Evolutionary conservation across 495 filamentous ascomycete genomes (phyloP).

Genomic region (Hyaloscypha bicolor): DNA sequence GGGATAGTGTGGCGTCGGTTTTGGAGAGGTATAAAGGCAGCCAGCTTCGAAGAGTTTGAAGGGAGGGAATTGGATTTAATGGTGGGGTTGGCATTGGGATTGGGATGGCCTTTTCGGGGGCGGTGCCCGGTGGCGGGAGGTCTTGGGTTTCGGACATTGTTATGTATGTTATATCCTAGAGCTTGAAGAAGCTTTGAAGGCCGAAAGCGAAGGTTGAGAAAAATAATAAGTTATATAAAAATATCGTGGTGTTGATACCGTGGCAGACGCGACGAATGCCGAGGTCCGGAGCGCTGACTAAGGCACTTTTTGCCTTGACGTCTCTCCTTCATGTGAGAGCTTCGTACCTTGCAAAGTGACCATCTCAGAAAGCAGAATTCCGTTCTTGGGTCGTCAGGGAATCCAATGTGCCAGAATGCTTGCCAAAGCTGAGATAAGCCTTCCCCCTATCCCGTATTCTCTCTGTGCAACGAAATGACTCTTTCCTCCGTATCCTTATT

Average conservation of each 20-base stretch:
- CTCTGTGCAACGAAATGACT: no score
- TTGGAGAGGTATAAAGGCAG: conserved; percentile 37
- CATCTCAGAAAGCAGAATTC: no score
- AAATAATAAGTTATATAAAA: not conserved
- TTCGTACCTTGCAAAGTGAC: not conserved
- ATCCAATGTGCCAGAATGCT: no score
- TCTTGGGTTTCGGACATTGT: conserved; percentile 28
- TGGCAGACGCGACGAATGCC: not conserved
- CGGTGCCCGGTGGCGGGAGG: conserved; percentile 20
- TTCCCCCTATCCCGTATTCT: no score
- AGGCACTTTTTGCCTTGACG: not conserved
- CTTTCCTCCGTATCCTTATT: no score
- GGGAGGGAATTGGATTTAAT: conserved; percentile 14
- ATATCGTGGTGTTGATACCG: not conserved
- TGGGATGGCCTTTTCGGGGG: conserved; percentile 28
- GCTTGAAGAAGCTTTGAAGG: not conserved
- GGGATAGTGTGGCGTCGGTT: conserved; percentile 50
- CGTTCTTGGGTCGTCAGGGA: no score
- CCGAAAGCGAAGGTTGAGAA: not conserved
- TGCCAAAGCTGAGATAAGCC: no score
- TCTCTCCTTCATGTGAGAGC: not conserved
- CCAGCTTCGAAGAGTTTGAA: conserved; percentile 29
- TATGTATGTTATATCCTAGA: not conserved
- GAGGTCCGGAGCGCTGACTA: not conserved
- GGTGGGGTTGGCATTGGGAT: conserved; percentile 24